Percentiles rank a stretch among this genome's conserved stretches.
Evolutionary conservation across 164 flowering plant genomes (phyloP).

Genomic region (Vitis rotundifolia): DNA sequence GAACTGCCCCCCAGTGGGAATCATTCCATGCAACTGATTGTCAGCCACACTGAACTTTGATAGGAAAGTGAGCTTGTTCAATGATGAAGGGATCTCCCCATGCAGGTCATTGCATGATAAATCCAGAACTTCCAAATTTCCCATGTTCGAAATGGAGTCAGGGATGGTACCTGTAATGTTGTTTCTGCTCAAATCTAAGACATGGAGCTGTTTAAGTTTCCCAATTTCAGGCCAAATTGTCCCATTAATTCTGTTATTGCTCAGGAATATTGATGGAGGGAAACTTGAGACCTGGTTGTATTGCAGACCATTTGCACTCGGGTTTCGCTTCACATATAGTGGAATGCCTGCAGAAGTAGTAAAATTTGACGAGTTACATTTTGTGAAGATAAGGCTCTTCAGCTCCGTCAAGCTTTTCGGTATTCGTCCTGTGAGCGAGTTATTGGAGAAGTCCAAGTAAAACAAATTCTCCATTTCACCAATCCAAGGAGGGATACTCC

Average conservation of each 20-base stretch:
- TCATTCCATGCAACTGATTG: constrained; percentile 63
- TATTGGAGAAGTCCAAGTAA: constrained; percentile 84
- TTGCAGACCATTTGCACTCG: constrained; percentile 61
- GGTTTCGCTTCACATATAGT: constrained; percentile 61
- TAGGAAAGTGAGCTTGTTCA: constrained; percentile 66
- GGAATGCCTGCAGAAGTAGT: constrained; percentile 53
- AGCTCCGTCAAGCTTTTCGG: constrained; percentile 56
- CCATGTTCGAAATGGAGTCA: constrained; percentile 55
- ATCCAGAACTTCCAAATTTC: constrained; percentile 71
- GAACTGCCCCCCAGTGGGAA: constrained; percentile 79
- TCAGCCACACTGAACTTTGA: constrained; percentile 80
- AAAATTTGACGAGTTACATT: constrained; percentile 21
- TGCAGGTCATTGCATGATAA: constrained; percentile 59
- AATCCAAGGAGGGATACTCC: constrained; percentile 71
- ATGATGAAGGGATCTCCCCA: constrained; percentile 65
- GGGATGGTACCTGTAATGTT: constrained; percentile 72
- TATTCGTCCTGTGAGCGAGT: constrained; percentile 74
- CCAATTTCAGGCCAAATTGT: constrained; percentile 73
- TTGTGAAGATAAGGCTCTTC: constrained; percentile 45
- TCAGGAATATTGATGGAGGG: constrained; percentile 67
- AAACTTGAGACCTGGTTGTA: constrained; percentile 78
- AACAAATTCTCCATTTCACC: constrained; percentile 68
- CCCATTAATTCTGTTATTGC: constrained; percentile 63
- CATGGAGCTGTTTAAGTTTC: constrained; percentile 60
- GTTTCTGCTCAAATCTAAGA: constrained; percentile 75